Evolutionary conservation across 495 filamentous ascomycete species (phyloP), one percentile per base, ranked within the genome.

Genomic region (Tetracladium marchalianum): DNA sequence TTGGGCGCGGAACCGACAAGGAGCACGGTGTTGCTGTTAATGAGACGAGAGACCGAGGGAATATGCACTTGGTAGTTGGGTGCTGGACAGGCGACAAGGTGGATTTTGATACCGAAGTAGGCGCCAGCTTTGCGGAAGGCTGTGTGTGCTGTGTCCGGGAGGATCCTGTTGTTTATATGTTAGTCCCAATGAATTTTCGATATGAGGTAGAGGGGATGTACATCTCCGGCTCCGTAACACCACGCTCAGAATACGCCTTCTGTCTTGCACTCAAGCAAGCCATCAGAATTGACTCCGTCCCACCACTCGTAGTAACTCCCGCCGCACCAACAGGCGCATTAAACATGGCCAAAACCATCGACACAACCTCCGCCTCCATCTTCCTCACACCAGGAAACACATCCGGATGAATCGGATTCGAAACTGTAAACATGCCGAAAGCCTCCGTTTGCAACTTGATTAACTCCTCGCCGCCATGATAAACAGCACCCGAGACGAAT

Each of bases 391-490:
- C 92, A 35, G 92, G 92, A 67, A 99, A 99, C 33, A 97, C 89
- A 68, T 99, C 92, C 31, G 92, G 92, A 66, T 99, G 92, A 53
- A 99, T 85, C n/a, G 92, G 92, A 64, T 99, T 99, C n/a, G 85
- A 72, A 12, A 97, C 92, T 39, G 87, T 88, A 60, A 99, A 99
- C 60, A 81, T 83, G 32, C 82, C 81, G 64, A 89, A 97, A 8
- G 92, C 90, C 61, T 95, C 87, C 11, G 83, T 80, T 67, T 99
- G 92, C 13, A 99, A 67, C 60, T 83, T 78, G 50, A 87, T 65
- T 47, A 99, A 64, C 12, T 87, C 81, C 42, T 89, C 71, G 45
- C 93, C 92, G 41, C 93, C 92, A 59, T 95, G 90, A 62, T 99
- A 99, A 22, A 99, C 92, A 16, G 92, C 90, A 41, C 92, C 92